phyloP scores from a whole-genome alignment of 139 green algal species.

The Ulvella scutata region DNA sequence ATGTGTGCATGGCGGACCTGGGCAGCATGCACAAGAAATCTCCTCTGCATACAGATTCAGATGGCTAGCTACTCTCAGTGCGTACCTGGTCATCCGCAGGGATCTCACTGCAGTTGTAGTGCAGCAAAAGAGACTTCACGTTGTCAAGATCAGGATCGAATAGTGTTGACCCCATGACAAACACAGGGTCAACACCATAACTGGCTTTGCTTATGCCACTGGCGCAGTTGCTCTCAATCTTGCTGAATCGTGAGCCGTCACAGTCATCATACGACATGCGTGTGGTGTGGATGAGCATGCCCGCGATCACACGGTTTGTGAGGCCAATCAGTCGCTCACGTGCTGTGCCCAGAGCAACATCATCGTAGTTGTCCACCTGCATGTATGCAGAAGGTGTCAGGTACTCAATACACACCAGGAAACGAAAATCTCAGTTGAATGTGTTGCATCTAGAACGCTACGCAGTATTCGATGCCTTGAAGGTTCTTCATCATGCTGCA shows the following conservation, averaged over 20 bases:
- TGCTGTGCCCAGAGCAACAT: conserved; percentile 12
- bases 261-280: conserved; percentile 38
- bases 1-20: no score
- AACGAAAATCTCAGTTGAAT: no score
- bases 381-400: no score
- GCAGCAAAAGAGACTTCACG: conserved; percentile 12
- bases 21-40: no score
- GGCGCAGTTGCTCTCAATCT: conserved; percentile 45
- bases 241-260: conserved; percentile 40
- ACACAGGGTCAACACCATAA: conserved; percentile 62
- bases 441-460: no score
- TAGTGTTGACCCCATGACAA: conserved; percentile 48
- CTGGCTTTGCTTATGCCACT: conserved; percentile 2
- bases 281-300: conserved; percentile 50
- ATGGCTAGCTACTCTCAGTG: no score
- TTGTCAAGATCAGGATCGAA: conserved; percentile 55
- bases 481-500: no score
- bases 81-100: conserved; percentile 10
- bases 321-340: conserved; percentile 26
- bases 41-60: no score
- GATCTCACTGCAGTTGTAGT: conserved; percentile 55
- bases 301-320: conserved; percentile 52
- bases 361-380: conserved; percentile 37
- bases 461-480: no score
- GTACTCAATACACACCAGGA: conserved; percentile 23